phyloP scores from a whole-genome alignment of 2,329 filamentous ascomycete genomes.

The Blumeria hordei region DNA sequence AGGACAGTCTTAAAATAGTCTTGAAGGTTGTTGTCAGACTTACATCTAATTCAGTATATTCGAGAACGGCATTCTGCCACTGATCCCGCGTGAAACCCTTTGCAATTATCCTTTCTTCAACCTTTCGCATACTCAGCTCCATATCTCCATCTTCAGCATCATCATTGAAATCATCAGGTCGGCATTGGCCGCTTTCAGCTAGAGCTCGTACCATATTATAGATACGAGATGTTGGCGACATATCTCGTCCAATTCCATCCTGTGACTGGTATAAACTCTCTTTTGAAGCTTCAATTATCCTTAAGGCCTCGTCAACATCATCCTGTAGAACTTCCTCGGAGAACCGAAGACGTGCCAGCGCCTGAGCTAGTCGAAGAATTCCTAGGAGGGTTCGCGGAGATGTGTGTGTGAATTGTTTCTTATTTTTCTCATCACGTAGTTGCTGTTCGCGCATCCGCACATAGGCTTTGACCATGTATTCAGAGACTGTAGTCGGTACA shows the following conservation, averaged over 20 bases:
- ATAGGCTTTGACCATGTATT: constrained; percentile 95
- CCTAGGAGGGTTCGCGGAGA: constrained; percentile 84
- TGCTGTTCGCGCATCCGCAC: constrained; percentile 84
- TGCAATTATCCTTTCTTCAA: constrained; percentile 75
- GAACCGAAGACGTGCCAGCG: constrained; percentile 78
- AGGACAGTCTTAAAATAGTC: background rate
- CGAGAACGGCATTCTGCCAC: constrained; percentile 63
- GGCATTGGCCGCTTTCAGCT: constrained; percentile 51
- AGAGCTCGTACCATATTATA: constrained; percentile 84
- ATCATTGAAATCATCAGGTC: constrained; percentile 22
- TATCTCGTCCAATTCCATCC: constrained; percentile 33
- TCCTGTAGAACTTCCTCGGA: constrained; percentile 63
- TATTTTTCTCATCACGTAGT: constrained; percentile 70
- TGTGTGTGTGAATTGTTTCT: constrained; percentile 83
- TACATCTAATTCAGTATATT: constrained; percentile 75
- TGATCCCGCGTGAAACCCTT: constrained; percentile 96
- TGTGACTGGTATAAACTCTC: constrained; percentile 60
- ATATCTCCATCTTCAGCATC: constrained; percentile 45
- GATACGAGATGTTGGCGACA: constrained; percentile 70
- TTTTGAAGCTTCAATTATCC: constrained; percentile 81
- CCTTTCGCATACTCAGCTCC: constrained; percentile 68
- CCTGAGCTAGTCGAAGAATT: constrained; percentile 79
- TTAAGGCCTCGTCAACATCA: constrained; percentile 85
- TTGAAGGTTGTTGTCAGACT: background rate
- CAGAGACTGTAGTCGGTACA: constrained; percentile 63